These are phyloP conservation scores for Solanum ossicruentum DNA, from an alignment of 257 asterid species.

Conservation along the genomic window DNA sequence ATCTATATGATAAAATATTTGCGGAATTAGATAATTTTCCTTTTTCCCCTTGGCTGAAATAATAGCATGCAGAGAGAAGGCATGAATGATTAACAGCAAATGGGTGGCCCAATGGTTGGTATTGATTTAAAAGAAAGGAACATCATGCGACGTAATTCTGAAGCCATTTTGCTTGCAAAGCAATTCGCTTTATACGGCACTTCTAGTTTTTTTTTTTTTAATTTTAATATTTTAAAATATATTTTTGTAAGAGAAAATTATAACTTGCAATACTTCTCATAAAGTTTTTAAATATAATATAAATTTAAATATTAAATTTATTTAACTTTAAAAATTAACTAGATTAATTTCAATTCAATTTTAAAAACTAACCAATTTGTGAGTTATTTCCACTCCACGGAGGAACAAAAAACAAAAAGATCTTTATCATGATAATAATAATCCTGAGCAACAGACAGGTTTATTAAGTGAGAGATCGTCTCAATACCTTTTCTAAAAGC, in stretches of 20 bases:
- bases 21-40: too few relatives aligned
- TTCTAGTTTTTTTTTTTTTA: too few relatives aligned
- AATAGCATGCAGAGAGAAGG: neutral
- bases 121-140: neutral
- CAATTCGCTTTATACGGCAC: neutral
- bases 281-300: neutral
- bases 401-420: neutral
- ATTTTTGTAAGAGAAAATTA: too few relatives aligned
- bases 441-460: constrained; percentile 1
- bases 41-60: neutral
- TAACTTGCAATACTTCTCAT: too few relatives aligned
- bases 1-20: too few relatives aligned
- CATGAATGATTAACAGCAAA: neutral
- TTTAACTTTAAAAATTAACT: neutral
- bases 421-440: neutral
- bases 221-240: neutral
- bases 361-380: too few relatives aligned
- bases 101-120: neutral
- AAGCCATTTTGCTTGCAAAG: neutral
- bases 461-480: neutral
- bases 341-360: neutral
- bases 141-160: neutral
- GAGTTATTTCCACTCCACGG: neutral
- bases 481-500: neutral
- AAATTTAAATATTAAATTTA: neutral